Evolutionary conservation across 208 protist species (phyloP), one percentile per base, ranked within the genome.

Genomic region (Trypanosoma congolense): DNA sequence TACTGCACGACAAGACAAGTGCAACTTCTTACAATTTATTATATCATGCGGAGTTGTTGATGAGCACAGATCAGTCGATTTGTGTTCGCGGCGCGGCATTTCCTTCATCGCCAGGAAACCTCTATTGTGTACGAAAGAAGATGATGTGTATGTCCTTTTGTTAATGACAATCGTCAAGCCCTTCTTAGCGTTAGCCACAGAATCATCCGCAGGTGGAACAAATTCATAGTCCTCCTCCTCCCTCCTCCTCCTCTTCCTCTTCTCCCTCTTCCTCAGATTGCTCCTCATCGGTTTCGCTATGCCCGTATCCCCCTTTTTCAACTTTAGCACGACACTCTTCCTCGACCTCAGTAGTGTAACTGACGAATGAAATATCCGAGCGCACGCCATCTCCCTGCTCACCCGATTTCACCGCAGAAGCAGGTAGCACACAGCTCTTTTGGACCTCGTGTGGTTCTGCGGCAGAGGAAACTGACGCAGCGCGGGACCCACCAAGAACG

Each of bases 1-100:
- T 14, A 92, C 55, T 14, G 66, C 84, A 41, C 80, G 73, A 54
- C 80, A 86, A 43, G 28, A 74, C 12, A 89, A 61, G 62, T 92
- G 84, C 10, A 92, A 48, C 14, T 73, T 35, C 18, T 62, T 52
- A 60, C 84, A 92, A 42, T 65, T 48, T 28, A 87, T 67, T 4
- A 92, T 72, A 41, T 75, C 78, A 73, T 92, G 84, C 19, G 70
- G 42, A 8, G 59, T 57, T 9, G 31, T 21, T 21, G 57, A 44
- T 9, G 49, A 35, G 64, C 84, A 92, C n/a, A n/a, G n/a, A n/a
- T n/a, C n/a, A n/a, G n/a, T n/a, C n/a, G n/a, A n/a, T n/a, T n/a
- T n/a, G n/a, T n/a, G n/a, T n/a, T n/a, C n/a, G n/a, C n/a, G n/a
- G n/a, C n/a, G n/a, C 3, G 80, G 63, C 57, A 58, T 71, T 9